A percentile compares a stretch with the other conserved stretches of the same genome.
Conservation (phyloP, 2,329 filamentous ascomycete species). For the Fusarium goolgardi region DNA sequence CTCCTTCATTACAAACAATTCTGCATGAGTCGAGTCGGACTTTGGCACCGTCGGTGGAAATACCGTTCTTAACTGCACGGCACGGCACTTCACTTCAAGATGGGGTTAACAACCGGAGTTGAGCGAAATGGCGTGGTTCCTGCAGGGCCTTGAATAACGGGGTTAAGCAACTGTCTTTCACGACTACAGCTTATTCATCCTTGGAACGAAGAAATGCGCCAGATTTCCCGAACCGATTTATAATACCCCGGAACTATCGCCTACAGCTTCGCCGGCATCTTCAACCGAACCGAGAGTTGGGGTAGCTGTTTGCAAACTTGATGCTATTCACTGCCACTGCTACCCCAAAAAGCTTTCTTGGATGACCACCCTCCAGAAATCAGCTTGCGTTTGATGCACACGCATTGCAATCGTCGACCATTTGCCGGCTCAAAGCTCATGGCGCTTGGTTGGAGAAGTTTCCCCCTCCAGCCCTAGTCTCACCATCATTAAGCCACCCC, state of each 20-base stretch:
- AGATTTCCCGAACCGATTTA: constrained; percentile 15
- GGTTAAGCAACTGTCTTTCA: constrained; percentile 18
- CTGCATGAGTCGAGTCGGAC: constrained; percentile 30
- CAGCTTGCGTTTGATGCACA: constrained; percentile 18
- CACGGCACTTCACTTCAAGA: neutral
- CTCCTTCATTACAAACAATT: constrained; percentile 20
- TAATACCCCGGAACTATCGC: neutral
- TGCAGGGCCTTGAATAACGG: constrained; percentile 7
- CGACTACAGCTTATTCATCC: neutral
- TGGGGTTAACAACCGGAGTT: constrained; percentile 29
- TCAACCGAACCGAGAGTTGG: constrained; percentile 31
- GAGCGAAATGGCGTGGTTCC: constrained; percentile 31
- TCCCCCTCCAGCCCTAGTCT: neutral
- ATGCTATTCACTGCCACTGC: constrained; percentile 21
- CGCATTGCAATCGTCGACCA: constrained; percentile 11
- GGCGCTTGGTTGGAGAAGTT: constrained; percentile 16
- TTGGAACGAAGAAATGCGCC: neutral
- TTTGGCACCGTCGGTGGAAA: constrained; percentile 23
- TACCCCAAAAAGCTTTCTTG: constrained; percentile 12
- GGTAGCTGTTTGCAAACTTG: constrained; percentile 13
- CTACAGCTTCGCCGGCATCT: neutral
- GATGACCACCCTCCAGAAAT: constrained; percentile 7
- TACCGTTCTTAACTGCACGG: constrained; percentile 15
- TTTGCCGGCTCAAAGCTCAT: constrained; percentile 16
- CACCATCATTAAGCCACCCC: constrained; percentile 11